Percentiles rank a stretch among this genome's conserved stretches.
These are phyloP conservation scores for Alternaria gaisen DNA, from an alignment of 2,329 filamentous ascomycete species.

Conservation along the genomic window DNA sequence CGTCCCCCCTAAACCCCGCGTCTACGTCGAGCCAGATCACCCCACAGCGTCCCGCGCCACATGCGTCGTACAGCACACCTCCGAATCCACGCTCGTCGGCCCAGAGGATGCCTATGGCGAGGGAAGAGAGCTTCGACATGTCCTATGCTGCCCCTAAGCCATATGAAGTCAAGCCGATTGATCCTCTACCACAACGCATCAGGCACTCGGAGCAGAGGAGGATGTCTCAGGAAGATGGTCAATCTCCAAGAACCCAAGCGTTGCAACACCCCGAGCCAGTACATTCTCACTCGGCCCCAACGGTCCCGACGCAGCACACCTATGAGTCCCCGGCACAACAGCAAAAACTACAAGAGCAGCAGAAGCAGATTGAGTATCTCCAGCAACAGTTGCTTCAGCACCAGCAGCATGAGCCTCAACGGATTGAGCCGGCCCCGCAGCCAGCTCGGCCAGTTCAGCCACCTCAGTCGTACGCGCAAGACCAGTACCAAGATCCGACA, in stretches of 20 bases:
- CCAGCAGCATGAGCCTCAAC: constrained; percentile 28
- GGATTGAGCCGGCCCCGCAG: constrained; percentile 16
- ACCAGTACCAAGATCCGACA: constrained; percentile 40
- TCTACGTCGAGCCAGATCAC: constrained; percentile 34
- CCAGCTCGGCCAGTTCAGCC: constrained; percentile 18
- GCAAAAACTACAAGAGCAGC: constrained; percentile 21
- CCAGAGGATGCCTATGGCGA: constrained; percentile 28
- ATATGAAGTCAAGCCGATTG: constrained; percentile 46
- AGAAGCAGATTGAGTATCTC: constrained; percentile 25
- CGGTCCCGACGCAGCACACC: constrained; percentile 47
- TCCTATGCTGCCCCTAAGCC: constrained; percentile 49
- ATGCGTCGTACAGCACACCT: constrained; percentile 33
- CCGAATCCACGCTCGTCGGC: constrained; percentile 37
- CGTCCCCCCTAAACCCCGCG: constrained; percentile 30
- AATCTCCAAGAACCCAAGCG: constrained; percentile 32
- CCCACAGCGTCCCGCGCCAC: constrained; percentile 37
- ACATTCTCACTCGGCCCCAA: constrained; percentile 58
- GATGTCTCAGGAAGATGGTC: constrained; percentile 42
- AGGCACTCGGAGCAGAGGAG: constrained; percentile 28
- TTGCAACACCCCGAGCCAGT: constrained; percentile 45
- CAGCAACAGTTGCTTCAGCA: constrained; percentile 22
- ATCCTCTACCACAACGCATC: constrained; percentile 37
- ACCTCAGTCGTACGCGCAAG: constrained; percentile 26
- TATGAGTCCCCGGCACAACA: constrained; percentile 29
- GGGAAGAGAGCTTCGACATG: constrained; percentile 45